Conservation (phyloP, 345 rosid species). For the Hibiscus tridactylites region DNA sequence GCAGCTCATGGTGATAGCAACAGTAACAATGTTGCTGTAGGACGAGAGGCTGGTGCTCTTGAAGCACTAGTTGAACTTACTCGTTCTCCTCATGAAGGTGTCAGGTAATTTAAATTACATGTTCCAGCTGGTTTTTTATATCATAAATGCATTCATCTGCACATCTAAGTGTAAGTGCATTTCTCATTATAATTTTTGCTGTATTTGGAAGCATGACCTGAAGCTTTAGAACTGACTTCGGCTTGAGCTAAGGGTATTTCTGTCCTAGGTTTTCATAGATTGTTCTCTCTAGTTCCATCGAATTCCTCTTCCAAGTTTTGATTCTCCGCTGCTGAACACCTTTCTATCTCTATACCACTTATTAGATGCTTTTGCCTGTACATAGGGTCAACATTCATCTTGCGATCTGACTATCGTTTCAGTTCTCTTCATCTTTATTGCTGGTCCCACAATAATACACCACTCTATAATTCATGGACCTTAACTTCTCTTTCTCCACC, state of each 20-base stretch:
- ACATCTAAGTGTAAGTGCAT: too few relatives aligned
- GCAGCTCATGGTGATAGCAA: conserved; percentile 98
- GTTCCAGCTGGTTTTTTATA: neutral
- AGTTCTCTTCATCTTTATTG: neutral
- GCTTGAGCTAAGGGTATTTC: too few relatives aligned
- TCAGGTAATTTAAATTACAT: conserved; percentile 35
- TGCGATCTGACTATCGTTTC: neutral
- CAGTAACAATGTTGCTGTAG: conserved; percentile 84
- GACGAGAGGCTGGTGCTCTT: conserved; percentile 87
- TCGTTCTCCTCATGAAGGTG: conserved; percentile 80
- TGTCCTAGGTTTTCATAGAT: too few relatives aligned
- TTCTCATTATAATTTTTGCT: too few relatives aligned
- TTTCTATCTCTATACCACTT: neutral
- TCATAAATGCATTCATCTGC: too few relatives aligned
- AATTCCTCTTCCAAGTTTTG: too few relatives aligned
- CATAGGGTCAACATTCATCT: neutral
- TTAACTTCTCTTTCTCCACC: neutral
- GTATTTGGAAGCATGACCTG: too few relatives aligned
- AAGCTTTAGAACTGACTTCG: too few relatives aligned
- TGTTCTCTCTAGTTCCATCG: too few relatives aligned
- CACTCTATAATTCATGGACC: neutral
- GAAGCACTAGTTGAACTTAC: conserved; percentile 89
- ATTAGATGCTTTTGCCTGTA: neutral
- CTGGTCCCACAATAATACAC: neutral
- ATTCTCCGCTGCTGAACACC: too few relatives aligned